Evolutionary conservation across 306 rosid species (phyloP).

Genomic region (Hylodesmum podocarpum): DNA sequence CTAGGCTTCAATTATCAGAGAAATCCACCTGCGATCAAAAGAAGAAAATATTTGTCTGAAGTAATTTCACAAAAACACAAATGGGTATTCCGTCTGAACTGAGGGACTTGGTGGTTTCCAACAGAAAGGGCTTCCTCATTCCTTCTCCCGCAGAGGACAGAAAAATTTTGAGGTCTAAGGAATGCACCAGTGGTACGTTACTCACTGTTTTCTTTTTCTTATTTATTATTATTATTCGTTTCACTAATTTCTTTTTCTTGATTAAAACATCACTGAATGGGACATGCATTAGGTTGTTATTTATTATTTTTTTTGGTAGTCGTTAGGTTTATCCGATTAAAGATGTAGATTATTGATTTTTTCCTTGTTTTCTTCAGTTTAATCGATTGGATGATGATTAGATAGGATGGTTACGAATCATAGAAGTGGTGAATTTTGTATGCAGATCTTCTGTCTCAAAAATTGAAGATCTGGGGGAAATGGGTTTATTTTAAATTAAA

Average conservation of each 20-base stretch:
- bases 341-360: neutral
- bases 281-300: neutral
- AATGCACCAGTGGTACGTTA: conserved; percentile 46
- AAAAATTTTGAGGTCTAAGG: conserved; percentile 45
- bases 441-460: neutral
- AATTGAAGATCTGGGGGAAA: neutral
- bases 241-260: neutral
- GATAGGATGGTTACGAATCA: neutral
- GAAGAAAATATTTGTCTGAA: neutral
- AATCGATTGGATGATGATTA: neutral
- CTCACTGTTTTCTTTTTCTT: neutral
- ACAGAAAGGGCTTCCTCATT: conserved; percentile 41
- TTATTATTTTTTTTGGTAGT: neutral
- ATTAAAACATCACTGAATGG: neutral
- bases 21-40: neutral
- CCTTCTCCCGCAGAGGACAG: conserved; percentile 75
- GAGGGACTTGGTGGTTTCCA: conserved; percentile 51
- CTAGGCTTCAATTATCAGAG: neutral
- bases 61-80: neutral
- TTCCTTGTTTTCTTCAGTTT: neutral
- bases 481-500: neutral
- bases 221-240: neutral
- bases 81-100: conserved; percentile 78
- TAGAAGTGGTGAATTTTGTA: neutral
- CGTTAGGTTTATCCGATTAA: neutral